Base-by-base conservation (phyloP, 129 eudicot species). In the Lactuca saligna region DNA sequence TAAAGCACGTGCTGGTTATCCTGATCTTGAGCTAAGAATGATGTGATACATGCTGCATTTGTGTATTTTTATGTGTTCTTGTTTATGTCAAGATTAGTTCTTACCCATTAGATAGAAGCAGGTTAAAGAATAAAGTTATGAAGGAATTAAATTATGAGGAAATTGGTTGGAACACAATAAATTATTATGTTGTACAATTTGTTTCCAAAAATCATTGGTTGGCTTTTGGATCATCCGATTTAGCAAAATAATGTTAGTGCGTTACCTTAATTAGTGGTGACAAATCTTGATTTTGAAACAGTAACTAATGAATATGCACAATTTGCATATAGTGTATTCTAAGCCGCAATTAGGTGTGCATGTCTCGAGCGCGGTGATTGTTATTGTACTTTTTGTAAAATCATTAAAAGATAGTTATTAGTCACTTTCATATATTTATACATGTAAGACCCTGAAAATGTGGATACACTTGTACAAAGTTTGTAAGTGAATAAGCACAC, bases 1-100 rank as follows among this genome's bases (percentile, higher is more conserved):
- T 68, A 93, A 87, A 78, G 80, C 63, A 7, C 80, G 85, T 29
- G 88, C 70, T 61, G 98, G 92, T 62, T 72, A 89, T 74, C 71
- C 77, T 13, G 85, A 89, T 69, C 83, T 81, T 20, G 79, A 77
- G 31, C 68, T 93, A 69, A 82, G 81, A 49, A 68, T 93, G 72
- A 82, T 84, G 73, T 88, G 81, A 80, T 3, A 3, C 33, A 34
- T 88, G 81, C 72, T 3, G 4, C 17, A 34, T 20, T 17, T 69
- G 11, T 54, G 39, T 42, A 37, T 41, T 62, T 72, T 62, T 66
- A 17, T 17, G 56, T 8, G 8, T 62, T 5, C 13, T 48, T 33
- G 54, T 66, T 61, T 4, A 10, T 15, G 59, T 67, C 63, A n/a
- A 17, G 70, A 72, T 38, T 60, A 57, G 13, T 34, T 29, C 53